Base-by-base conservation (phyloP, 768 basidiomycete species). In the Lyophyllum atratum region DNA sequence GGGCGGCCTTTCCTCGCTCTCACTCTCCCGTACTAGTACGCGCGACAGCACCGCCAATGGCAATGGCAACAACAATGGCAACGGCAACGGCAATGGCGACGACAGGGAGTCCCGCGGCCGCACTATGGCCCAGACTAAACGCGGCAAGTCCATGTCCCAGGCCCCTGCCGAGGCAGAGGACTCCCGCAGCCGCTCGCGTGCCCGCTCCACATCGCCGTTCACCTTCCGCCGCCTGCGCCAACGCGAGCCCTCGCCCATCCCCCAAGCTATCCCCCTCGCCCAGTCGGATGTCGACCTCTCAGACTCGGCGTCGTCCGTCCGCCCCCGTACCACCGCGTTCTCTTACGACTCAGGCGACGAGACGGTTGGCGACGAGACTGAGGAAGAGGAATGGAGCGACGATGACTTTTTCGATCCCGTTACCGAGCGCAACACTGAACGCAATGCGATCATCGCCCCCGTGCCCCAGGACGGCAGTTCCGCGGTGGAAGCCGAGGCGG, bases 391-490 rank as follows among this genome's bases (percentile, higher is more conserved):
- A 9, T 85, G 82, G 72, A 82, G 81, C 57, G 84, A 85, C 39
- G 83, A 83, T 25, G 80, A 82, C 58, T 71, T 73, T 17, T 88
- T 94, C 59, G 92, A 96, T 71, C 81, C 85, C 34, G 77, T 90
- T 62, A 98, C 95, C 0, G 89, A 90, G 69, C 80, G 84, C 63
- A 98, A 98, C 70, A 96, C 95, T 1, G 90, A 93, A 70, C 85
- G 80, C 61, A 95, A 95, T 65, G 83, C 90, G 0, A 76, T 87
- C 37, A 73, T 80, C 43, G 67, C 68, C 0, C 76, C 72, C 34
- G 67, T 67, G 3, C 56, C 63, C 6, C 59, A 50, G 1, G 73
- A 68, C 8, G 67, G 66, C 5, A 61, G 59, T 8, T 59, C 60
- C 29, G 74, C 79, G 22, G 69, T 75, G 1, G 82, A 80, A 9